Conservation (phyloP, 768 basidiomycete species). For the Xerocomellus amylosporus region DNA sequence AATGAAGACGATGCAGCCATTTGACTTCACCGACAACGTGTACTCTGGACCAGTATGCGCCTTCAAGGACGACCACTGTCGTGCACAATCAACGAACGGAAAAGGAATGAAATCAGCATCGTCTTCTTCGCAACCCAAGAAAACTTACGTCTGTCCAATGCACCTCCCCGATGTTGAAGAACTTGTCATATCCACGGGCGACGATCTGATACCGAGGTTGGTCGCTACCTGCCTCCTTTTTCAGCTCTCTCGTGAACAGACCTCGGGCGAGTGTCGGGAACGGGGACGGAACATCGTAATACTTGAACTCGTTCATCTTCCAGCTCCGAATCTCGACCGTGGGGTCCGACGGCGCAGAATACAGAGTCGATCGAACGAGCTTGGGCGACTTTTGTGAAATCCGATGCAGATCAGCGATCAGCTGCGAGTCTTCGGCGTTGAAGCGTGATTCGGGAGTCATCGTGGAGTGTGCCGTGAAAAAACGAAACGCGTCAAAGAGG, state of each 20-base stretch:
- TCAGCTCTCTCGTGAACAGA: constrained; percentile 66
- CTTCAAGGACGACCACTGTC: constrained; percentile 74
- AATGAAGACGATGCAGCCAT: constrained; percentile 97
- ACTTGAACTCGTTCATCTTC: constrained; percentile 99
- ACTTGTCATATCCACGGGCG: constrained; percentile 94
- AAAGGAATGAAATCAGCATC: neutral
- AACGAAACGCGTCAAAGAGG: constrained; percentile 2
- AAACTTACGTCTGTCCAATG: constrained; percentile 85
- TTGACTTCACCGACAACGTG: constrained; percentile 86
- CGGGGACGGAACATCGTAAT: constrained; percentile 82
- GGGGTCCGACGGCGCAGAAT: constrained; percentile 57
- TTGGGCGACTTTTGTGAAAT: constrained; percentile 58
- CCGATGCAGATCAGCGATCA: constrained; percentile 52
- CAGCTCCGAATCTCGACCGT: constrained; percentile 68
- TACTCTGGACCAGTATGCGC: constrained; percentile 73
- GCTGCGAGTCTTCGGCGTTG: constrained; percentile 50
- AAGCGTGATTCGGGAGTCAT: constrained; percentile 25
- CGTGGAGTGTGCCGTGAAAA: neutral
- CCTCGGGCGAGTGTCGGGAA: constrained; percentile 96
- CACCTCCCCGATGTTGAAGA: constrained; percentile 97
- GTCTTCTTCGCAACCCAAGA: neutral
- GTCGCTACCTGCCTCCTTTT: constrained; percentile 29
- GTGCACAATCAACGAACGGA: neutral
- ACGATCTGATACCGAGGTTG: constrained; percentile 61
- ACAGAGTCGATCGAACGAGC: constrained; percentile 58